These are phyloP conservation scores for Microcera coccophila DNA, from an alignment of 2,329 filamentous ascomycete genomes.

Conservation along the genomic window DNA sequence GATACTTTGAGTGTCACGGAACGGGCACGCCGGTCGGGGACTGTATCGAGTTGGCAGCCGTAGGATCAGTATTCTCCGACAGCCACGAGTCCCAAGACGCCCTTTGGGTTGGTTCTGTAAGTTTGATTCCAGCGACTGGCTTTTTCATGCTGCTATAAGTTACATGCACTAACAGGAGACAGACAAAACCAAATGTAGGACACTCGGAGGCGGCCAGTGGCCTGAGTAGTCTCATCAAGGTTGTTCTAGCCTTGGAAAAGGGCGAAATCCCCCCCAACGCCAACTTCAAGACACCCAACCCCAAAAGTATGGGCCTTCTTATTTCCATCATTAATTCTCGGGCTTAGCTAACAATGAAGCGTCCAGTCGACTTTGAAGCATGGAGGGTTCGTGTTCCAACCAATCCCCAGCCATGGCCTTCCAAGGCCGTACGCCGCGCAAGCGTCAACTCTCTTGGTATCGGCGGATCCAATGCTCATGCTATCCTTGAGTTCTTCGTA, in stretches of 20 bases:
- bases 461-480: constrained; percentile 38
- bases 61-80: constrained; percentile 24
- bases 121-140: constrained; percentile 26
- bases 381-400: constrained; percentile 25
- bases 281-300: constrained; percentile 27
- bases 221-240: constrained; percentile 30
- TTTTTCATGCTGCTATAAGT: background rate
- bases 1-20: constrained; percentile 40
- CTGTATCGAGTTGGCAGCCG: constrained; percentile 30
- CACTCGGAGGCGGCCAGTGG: constrained; percentile 36
- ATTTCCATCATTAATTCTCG: background rate
- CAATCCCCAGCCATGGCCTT: constrained; percentile 24
- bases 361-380: constrained; percentile 18
- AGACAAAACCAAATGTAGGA: constrained; percentile 36
- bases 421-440: constrained; percentile 21
- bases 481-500: constrained; percentile 24
- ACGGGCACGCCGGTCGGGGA: constrained; percentile 45
- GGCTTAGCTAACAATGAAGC: constrained; percentile 3
- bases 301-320: constrained; percentile 12
- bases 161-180: constrained; percentile 23
- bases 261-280: constrained; percentile 32
- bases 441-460: constrained; percentile 39
- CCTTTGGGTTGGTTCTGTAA: constrained; percentile 27
- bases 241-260: constrained; percentile 31
- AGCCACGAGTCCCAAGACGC: constrained; percentile 28